Evolutionary conservation across 2,329 filamentous ascomycete species (phyloP).

Genomic region (Aspergillus awamori): DNA sequence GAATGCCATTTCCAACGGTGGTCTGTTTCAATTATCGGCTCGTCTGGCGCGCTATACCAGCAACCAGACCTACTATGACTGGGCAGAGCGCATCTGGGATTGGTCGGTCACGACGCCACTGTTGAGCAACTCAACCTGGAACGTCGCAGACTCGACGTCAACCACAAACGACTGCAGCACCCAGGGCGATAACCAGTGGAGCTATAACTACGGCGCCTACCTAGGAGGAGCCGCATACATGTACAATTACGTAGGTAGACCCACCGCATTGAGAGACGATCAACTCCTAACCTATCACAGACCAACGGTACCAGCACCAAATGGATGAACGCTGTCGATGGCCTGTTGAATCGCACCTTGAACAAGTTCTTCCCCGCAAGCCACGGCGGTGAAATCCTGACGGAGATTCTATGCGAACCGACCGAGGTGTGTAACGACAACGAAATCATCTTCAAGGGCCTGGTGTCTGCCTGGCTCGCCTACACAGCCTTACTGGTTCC

Average conservation of each 20-base stretch:
- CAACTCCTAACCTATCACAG: constrained; percentile 22
- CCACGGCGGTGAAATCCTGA: constrained; percentile 54
- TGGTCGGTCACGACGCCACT: constrained; percentile 57
- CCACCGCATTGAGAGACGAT: too few relatives aligned
- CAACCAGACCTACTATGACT: constrained; percentile 50
- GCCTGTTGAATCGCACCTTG: constrained; percentile 54
- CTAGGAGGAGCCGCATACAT: constrained; percentile 60
- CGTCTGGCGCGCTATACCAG: constrained; percentile 37
- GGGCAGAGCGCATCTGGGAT: constrained; percentile 70
- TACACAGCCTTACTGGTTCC: constrained; percentile 66
- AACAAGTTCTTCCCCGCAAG: constrained; percentile 54
- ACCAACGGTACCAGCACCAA: constrained; percentile 35
- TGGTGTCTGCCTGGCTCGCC: constrained; percentile 67
- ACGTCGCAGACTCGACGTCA: constrained; percentile 60
- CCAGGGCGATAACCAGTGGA: constrained; percentile 58
- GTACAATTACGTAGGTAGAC: constrained; percentile 54
- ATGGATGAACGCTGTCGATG: constrained; percentile 62
- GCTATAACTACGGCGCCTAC: constrained; percentile 61
- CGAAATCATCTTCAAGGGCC: constrained; percentile 73
- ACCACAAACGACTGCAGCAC: constrained; percentile 55
- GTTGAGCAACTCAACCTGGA: constrained; percentile 50
- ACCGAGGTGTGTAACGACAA: constrained; percentile 66
- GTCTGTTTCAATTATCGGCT: constrained; percentile 37
- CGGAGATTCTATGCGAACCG: constrained; percentile 69
- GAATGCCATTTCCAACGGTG: constrained; percentile 39